Evolutionary conservation across 2,329 filamentous ascomycete species (phyloP).

Genomic region (Fusarium sp.): DNA sequence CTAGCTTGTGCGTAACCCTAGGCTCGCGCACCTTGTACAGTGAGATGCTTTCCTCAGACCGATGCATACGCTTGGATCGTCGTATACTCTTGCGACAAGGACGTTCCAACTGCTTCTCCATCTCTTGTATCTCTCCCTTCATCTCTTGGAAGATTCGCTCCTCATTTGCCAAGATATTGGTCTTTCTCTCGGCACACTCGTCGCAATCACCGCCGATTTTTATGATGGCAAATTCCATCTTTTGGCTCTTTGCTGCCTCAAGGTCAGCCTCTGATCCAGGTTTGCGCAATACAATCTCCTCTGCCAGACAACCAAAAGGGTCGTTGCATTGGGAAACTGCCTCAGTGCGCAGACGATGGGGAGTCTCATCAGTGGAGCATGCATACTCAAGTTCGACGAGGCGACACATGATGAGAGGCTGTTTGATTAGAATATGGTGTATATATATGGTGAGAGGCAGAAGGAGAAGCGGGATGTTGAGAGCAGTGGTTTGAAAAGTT

Average conservation of each 20-base stretch:
- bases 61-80: no score
- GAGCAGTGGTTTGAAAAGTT: not conserved
- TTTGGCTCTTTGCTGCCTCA: not conserved
- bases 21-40: not conserved
- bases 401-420: slow-evolving; percentile 17
- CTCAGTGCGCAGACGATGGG: slow-evolving; percentile 8
- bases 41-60: no score
- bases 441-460: not conserved
- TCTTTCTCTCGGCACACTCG: slow-evolving; percentile 3
- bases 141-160: slow-evolving; percentile 7
- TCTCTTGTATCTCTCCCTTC: not conserved
- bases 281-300: not conserved
- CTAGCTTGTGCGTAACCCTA: not conserved
- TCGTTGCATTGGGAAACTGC: slow-evolving; percentile 14
- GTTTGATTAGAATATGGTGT: not conserved
- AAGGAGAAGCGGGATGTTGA: no score
- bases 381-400: slow-evolving; percentile 23
- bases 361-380: slow-evolving; percentile 8
- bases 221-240: not conserved
- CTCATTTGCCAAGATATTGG: not conserved
- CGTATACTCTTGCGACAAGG: not conserved
- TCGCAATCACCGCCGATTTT: slow-evolving; percentile 10
- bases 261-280: not conserved
- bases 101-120: not conserved
- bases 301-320: slow-evolving; percentile 4